Base-by-base conservation (phyloP, 2,329 filamentous ascomycete species). In the Dactylellina cionopaga region DNA sequence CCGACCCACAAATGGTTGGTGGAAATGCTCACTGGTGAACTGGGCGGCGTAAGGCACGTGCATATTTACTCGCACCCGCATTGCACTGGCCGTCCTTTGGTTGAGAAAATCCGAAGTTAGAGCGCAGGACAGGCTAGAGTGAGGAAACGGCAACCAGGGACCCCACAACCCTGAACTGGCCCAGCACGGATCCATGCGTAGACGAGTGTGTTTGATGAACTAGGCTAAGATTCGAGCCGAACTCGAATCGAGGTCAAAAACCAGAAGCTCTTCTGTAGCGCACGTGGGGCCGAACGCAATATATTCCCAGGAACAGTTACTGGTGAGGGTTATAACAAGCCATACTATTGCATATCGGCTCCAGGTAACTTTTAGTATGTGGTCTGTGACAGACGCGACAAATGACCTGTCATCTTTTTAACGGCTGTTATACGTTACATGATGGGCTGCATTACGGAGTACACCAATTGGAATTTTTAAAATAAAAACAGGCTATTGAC, bases 261-360 rank as follows among this genome's bases (percentile, higher is more conserved):
- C 39, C 37, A 70, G 44, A 15, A 54, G n/a, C 35, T 66, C 41
- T 35, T 43, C 54, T 19, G 31, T 17, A 55, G 19, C 39, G 64
- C 64, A 62, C 64, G 55, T 59, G 64, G 64, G 54, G 64, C 55
- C 27, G 47, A 55, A 70, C 41, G 49, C 56, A 63, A 64, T 63
- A 64, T 63, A 63, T 71, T 71, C 52, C 66, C 66, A 71, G 66
- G 66, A 71, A 71, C 66, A 47, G 13, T 39, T n/a, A 44, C 43
- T 31, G 51, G 31, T 55, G 43, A 54, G 62, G 29, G 37, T 43
- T 63, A 71, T 71, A 71, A 29, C 66, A 71, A 58, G 66, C 58
- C 65, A 56, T 58, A 37, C 13, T 71, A 71, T 71, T 71, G 66
- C 66, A 71, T 71, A 51, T 71, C 66, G 66, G 66, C 66, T 71